Evolutionary conservation across 1,139 yeast genomes (phyloP).

Genomic region (Hansenula sp.): DNA sequence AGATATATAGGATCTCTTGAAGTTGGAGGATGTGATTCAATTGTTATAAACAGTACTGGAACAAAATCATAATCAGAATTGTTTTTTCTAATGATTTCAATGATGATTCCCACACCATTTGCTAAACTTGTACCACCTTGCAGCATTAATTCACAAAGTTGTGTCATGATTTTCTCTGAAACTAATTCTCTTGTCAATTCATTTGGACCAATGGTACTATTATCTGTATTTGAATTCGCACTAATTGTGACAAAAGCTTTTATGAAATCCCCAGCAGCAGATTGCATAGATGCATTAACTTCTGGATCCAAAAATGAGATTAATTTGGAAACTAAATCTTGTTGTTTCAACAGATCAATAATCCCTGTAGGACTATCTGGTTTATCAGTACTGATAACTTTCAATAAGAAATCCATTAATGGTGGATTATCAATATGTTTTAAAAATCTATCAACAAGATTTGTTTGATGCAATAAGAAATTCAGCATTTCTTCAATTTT

Average conservation of each 20-base stretch:
- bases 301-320: conserved; percentile 49
- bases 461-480: conserved; percentile 45
- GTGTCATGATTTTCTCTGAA: conserved; percentile 59
- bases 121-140: conserved; percentile 89
- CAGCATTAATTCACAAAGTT: conserved; percentile 77
- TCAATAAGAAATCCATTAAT: conserved; percentile 70
- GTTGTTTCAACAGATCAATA: conserved; percentile 46
- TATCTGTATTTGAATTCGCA: conserved; percentile 78
- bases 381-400: conserved; percentile 62
- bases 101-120: conserved; percentile 93
- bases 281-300: conserved; percentile 62
- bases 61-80: conserved; percentile 93
- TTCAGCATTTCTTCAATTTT: conserved; percentile 78
- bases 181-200: conserved; percentile 90
- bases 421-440: conserved; percentile 57
- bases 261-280: conserved; percentile 92
- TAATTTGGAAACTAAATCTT: conserved; percentile 47
- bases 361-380: conserved; percentile 63
- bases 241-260: conserved; percentile 93
- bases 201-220: conserved; percentile 93
- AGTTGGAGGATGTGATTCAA: conserved; percentile 91
- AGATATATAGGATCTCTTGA: conserved; percentile 93
- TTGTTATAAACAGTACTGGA: conserved; percentile 80
- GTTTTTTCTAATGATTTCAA: conserved; percentile 91
- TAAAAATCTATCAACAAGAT: conserved; percentile 52